Conservation (phyloP, 306 rosid species). For the Cyclanthera cordifolia region DNA sequence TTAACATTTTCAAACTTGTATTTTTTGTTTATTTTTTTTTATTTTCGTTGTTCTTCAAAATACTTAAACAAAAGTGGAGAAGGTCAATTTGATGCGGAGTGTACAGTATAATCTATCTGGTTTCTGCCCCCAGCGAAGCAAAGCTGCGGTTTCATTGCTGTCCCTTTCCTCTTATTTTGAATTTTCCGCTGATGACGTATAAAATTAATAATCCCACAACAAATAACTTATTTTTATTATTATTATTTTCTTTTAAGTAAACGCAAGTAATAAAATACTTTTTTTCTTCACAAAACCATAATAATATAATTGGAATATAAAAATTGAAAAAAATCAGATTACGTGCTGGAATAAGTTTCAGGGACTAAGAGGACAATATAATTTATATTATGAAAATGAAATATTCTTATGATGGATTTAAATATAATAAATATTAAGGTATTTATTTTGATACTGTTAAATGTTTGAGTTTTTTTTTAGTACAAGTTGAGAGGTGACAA, state of each 20-base stretch:
- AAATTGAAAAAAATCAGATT: not conserved
- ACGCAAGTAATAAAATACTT: not conserved
- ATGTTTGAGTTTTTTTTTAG: not conserved
- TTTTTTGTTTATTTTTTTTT: too few species aligned
- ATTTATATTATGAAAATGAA: not conserved
- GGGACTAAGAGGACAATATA: not conserved
- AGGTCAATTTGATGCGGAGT: too few species aligned
- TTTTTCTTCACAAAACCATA: not conserved
- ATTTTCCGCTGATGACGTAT: not conserved
- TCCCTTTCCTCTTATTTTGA: not conserved
- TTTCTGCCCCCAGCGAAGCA: not conserved
- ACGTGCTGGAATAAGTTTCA: not conserved
- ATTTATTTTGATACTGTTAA: too few species aligned
- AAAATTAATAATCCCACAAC: not conserved
- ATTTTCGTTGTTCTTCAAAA: too few species aligned
- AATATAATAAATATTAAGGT: not conserved
- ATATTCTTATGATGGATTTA: not conserved
- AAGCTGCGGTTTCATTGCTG: conserved; percentile 5
- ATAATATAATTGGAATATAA: not conserved
- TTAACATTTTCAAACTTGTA: too few species aligned
- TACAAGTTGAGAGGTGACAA: too few species aligned
- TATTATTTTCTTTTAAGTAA: not conserved
- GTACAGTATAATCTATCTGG: not conserved
- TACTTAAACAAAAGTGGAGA: too few species aligned
- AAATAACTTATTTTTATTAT: not conserved